phyloP scores from a whole-genome alignment of 345 rosid species.

The Dipteronia dyeriana region DNA sequence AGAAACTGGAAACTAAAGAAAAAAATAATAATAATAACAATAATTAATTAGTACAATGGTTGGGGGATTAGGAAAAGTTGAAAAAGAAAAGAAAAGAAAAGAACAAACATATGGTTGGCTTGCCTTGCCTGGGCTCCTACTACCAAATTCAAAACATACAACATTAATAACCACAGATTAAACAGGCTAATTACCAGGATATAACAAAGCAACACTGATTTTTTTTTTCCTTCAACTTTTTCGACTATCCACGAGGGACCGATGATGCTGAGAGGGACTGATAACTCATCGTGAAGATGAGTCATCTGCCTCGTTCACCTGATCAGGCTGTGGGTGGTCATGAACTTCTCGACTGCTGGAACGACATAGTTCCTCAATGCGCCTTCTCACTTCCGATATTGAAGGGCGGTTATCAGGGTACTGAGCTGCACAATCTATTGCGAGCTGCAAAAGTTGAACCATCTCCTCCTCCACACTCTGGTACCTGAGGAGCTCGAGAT shows the following conservation, averaged over 20 bases:
- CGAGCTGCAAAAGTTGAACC: slow-evolving; percentile 85
- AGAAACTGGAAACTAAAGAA: neutral
- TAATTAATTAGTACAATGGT: slow-evolving; percentile 18
- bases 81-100: neutral
- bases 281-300: slow-evolving; percentile 34
- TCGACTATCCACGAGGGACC: slow-evolving; percentile 5
- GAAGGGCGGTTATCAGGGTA: slow-evolving; percentile 81
- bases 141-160: slow-evolving; percentile 21
- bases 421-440: slow-evolving; percentile 78
- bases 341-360: slow-evolving; percentile 31
- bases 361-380: slow-evolving; percentile 54
- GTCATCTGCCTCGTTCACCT: slow-evolving; percentile 25
- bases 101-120: slow-evolving; percentile 20
- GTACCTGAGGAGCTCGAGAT: slow-evolving; percentile 79
- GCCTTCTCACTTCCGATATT: slow-evolving; percentile 59
- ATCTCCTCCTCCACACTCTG: slow-evolving; percentile 79
- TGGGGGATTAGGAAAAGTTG: neutral
- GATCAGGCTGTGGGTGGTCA: slow-evolving; percentile 28
- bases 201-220: slow-evolving; percentile 20
- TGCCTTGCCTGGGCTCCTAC: too few species aligned
- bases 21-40: neutral
- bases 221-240: neutral
- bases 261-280: slow-evolving; percentile 6
- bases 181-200: slow-evolving; percentile 24
- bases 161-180: slow-evolving; percentile 10